phyloP scores from a whole-genome alignment of 371 early-diverging fungal species.

The Circinella umbellata region DNA sequence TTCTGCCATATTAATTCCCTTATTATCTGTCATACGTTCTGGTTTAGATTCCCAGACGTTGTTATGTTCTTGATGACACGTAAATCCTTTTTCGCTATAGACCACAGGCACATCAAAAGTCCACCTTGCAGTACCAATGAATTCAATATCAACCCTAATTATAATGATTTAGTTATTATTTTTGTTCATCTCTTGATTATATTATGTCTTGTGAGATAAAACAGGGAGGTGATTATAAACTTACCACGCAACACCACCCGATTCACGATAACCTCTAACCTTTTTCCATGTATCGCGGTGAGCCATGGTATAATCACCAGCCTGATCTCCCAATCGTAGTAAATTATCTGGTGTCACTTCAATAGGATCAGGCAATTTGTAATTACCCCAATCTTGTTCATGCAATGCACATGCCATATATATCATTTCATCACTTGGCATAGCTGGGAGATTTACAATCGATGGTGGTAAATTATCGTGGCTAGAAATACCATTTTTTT shows the following conservation, averaged over 20 bases:
- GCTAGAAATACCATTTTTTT: constrained; percentile 13
- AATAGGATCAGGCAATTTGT: constrained; percentile 25
- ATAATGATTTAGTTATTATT: not conserved
- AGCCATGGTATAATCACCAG: constrained; percentile 53
- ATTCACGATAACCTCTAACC: constrained; percentile 45
- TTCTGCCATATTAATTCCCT: constrained; percentile 27
- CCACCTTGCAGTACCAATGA: constrained; percentile 44
- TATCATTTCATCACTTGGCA: constrained; percentile 43
- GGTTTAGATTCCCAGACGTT: constrained; percentile 46
- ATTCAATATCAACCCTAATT: constrained; percentile 48
- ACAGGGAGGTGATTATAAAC: not conserved
- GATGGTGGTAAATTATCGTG: constrained; percentile 46
- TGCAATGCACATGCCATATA: constrained; percentile 37
- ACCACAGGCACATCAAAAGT: constrained; percentile 39
- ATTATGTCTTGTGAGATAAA: not conserved
- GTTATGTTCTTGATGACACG: constrained; percentile 49
- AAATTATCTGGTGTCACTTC: constrained; percentile 33
- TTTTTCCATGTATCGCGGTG: constrained; percentile 52
- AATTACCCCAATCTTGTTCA: constrained; percentile 46
- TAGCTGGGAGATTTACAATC: constrained; percentile 41
- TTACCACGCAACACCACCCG: constrained; percentile 51
- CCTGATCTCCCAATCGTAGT: constrained; percentile 39
- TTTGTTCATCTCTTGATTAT: not conserved
- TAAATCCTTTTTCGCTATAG: constrained; percentile 36
- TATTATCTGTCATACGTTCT: constrained; percentile 35